Percentiles rank a stretch among this genome's conserved stretches.
phyloP scores from a whole-genome alignment of 1,139 yeast species.

The Hemisphaericaspora lyxosophila region DNA sequence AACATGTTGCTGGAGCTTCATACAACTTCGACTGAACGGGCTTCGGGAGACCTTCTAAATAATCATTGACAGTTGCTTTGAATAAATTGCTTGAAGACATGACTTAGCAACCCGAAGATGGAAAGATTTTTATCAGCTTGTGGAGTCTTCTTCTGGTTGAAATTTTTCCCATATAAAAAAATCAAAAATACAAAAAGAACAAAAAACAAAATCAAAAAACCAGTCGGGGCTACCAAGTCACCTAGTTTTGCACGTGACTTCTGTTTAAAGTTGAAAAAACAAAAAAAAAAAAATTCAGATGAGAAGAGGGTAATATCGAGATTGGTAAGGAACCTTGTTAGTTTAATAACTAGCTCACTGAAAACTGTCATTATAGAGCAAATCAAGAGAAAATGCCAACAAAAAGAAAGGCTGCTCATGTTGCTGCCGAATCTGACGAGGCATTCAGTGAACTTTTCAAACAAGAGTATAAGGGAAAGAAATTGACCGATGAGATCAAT shows the following conservation, averaged over 20 bases:
- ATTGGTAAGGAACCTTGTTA: too few relatives aligned
- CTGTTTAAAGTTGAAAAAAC: too few relatives aligned
- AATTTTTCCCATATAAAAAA: too few relatives aligned
- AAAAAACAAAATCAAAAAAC: too few relatives aligned
- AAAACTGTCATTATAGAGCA: too few relatives aligned
- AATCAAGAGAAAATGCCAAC: constrained; percentile 13
- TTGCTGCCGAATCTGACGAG: constrained; percentile 34
- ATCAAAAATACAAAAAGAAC: too few relatives aligned
- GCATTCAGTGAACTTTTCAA: constrained; percentile 74
- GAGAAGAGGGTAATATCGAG: neutral
- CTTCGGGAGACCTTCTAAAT: constrained; percentile 85
- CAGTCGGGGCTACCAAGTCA: too few relatives aligned
- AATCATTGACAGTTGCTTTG: constrained; percentile 82
- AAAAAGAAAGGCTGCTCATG: constrained; percentile 21
- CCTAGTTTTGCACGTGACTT: too few relatives aligned
- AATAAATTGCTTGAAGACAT: constrained; percentile 49
- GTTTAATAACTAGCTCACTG: too few relatives aligned
- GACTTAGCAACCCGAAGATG: too few relatives aligned
- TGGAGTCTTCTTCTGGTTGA: too few relatives aligned
- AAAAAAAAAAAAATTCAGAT: neutral
- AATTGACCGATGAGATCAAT: constrained; percentile 79
- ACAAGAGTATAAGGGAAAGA: constrained; percentile 83
- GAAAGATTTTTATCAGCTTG: too few relatives aligned
- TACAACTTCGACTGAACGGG: constrained; percentile 77
- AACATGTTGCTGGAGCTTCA: constrained; percentile 83